Base-by-base conservation (phyloP, 2,329 filamentous ascomycete species). In the Alternaria longipes region DNA sequence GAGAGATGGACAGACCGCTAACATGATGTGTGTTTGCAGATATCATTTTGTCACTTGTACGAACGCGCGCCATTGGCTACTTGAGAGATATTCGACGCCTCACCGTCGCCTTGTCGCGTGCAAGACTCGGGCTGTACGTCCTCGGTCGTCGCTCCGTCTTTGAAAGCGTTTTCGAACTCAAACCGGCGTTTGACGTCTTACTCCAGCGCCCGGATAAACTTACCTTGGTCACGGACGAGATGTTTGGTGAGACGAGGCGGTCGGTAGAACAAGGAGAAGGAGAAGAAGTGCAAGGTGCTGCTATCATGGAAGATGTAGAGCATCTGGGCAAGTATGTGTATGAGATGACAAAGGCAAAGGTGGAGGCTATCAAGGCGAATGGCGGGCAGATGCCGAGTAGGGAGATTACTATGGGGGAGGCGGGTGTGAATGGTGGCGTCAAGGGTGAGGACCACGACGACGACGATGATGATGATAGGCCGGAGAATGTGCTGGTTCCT, bases 261-360 rank as follows among this genome's bases (percentile, higher is more conserved):
- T 73, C 74, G 5, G 54, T 76, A 24, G 54, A 46, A 1, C 82
- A 7, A 81, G 28, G 0, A 12, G 34, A 82, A 1, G 24, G 24
- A 81, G 28, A 30, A 30, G 34, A 82, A 1, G 83, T 81, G 50
- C 80, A 80, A 22, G 36, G n/a, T 5, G 90, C 89, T 1, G 90
- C 89, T 1, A 84, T 88, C 20, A 98, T 99, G 92, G 91, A 94
- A 71, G 88, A 91, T 34, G 90, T 98, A 1, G 94, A 99, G 82
- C 95, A 99, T 81, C 80, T 99, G 36, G 95, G 95, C 0, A 91
- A 97, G 80, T 99, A 97, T 78, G 94, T 99, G 22, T 97, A 88
- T 76, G 92, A 99, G 79, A 99, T 99, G 93, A 97, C 93, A 4
- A 87, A 90, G 73, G 88, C 88, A 8, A 90, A 89, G 78, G 78